Evolutionary conservation across 306 rosid genomes (phyloP).

Genomic region (Medicago ruthenica): DNA sequence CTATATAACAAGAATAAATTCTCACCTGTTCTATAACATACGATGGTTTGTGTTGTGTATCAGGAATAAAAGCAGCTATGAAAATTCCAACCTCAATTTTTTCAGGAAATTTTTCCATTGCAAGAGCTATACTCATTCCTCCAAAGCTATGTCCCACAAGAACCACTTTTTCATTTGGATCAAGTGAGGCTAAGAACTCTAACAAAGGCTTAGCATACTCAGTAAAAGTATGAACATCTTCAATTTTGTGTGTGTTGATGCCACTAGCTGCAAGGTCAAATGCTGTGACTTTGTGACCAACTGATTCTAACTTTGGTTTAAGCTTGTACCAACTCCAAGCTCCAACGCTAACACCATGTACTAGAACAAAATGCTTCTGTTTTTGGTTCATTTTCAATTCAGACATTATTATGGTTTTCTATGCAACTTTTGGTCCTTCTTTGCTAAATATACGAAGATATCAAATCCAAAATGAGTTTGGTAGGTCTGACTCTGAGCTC

Average conservation of each 20-base stretch:
- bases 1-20: neutral
- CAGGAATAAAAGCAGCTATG: conserved; percentile 64
- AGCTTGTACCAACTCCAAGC: conserved; percentile 79
- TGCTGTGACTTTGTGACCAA: conserved; percentile 60
- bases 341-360: conserved; percentile 70
- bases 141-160: conserved; percentile 82
- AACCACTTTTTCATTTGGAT: conserved; percentile 54
- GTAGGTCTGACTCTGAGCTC: neutral
- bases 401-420: neutral
- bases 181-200: conserved; percentile 54
- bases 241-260: conserved; percentile 42
- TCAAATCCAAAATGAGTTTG: neutral
- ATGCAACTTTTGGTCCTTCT: neutral
- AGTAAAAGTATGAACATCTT: conserved; percentile 47
- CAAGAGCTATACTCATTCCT: conserved; percentile 63
- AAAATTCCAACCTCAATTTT: conserved; percentile 58
- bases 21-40: conserved; percentile 49
- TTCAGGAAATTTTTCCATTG: conserved; percentile 61
- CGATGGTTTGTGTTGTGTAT: conserved; percentile 57
- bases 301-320: conserved; percentile 55
- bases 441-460: neutral
- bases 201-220: conserved; percentile 67
- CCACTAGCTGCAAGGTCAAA: conserved; percentile 67
- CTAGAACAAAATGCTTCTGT: conserved; percentile 62
- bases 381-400: neutral